Base-by-base conservation (phyloP, 768 basidiomycete genomes). In the Rhodotorula taiwanensis region DNA sequence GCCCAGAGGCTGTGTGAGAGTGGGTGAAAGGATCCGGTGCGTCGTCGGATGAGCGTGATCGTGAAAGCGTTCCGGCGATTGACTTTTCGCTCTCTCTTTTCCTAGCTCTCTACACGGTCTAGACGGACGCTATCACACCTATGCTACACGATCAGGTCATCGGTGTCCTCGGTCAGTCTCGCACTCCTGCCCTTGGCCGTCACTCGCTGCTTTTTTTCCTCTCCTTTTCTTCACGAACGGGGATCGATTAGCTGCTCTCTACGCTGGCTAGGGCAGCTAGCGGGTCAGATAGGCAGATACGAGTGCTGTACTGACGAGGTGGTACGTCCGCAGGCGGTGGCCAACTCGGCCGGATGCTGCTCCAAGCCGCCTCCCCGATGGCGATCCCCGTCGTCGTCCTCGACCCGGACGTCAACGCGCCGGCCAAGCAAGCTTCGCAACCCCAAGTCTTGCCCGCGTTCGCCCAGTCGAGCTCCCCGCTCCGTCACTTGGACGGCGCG, bases 331-430 rank as follows among this genome's bases (percentile, higher is more conserved):
- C 52, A 69, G 94, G 94, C 66, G 95, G 95, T 42, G 93, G 94
- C 66, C 94, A 98, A 77, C 83, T 99, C 30, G 94, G 94, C 30
- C 89, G 94, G 28, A 99, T 99, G 95, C 82, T 99, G 20, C 88
- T 86, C 7, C 85, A 86, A 36, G 85, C 93, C 0, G 93, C 94
- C 5, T 86, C 92, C 4, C 81, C 90, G 36, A 81, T 98, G 53
- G 88, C 91, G 72, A 80, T 95, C 71, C 82, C 86, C 44, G 78
- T 93, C 23, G 76, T 91, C 36, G 83, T 95, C 67, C 86, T 99
- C 41, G 95, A 95, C 73, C 82, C 83, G 15, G 89, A 89, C 20
- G 79, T 81, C n/a, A 74, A 81, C 60, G 82, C 81, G 1, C 95
- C 94, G 1, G 95, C 94, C 14, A 99, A 98, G 75, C 93, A 94